Conservation (phyloP, 176 grass and related monocot genomes). For the Paspalum vaginatum region DNA sequence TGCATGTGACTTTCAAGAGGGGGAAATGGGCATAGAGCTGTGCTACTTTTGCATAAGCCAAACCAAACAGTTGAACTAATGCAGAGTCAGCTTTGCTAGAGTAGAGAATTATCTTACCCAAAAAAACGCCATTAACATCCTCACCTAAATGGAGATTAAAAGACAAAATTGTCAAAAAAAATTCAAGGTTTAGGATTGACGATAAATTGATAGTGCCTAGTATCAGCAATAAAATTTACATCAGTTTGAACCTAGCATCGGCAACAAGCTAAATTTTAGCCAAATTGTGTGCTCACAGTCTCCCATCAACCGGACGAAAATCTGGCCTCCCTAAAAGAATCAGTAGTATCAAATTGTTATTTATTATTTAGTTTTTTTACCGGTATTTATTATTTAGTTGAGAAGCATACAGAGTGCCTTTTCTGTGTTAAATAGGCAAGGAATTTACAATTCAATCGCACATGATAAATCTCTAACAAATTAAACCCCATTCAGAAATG, state of each 20-base stretch:
- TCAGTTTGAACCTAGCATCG: too few species aligned
- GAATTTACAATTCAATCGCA: too few species aligned
- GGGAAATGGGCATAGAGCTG: background rate
- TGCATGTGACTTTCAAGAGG: conserved; percentile 4
- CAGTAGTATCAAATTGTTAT: background rate
- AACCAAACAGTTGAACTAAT: background rate
- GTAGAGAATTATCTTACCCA: background rate
- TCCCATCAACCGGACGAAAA: background rate
- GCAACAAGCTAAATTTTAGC: background rate
- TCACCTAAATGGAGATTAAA: background rate
- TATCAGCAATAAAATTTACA: background rate
- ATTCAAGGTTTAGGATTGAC: background rate
- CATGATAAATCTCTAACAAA: background rate
- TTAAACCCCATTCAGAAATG: background rate
- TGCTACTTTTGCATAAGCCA: background rate
- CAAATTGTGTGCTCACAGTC: background rate
- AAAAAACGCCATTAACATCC: background rate
- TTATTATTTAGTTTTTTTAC: too few species aligned
- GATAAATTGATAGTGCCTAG: background rate
- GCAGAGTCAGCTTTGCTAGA: background rate
- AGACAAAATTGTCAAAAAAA: background rate
- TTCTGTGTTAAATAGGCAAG: too few species aligned
- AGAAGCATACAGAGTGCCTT: too few species aligned
- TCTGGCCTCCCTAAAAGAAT: background rate
- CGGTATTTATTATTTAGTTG: too few species aligned